phyloP scores from a whole-genome alignment of 768 basidiomycete species.

The Pleurotus pulmonarius region DNA sequence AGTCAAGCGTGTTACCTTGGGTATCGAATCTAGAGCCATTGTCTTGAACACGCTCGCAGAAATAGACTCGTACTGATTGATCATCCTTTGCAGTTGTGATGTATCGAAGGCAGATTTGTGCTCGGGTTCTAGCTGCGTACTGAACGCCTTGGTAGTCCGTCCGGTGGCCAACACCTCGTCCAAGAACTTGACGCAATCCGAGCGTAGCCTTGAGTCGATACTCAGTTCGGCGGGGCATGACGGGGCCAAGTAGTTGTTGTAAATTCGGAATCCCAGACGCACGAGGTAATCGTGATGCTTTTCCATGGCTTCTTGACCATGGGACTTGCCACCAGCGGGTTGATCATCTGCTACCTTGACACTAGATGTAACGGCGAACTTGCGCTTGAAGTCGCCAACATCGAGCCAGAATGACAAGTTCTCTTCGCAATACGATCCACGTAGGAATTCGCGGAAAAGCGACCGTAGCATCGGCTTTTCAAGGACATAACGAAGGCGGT shows the following conservation, averaged over 20 bases:
- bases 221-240: constrained; percentile 95
- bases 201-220: constrained; percentile 94
- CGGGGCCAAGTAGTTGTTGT: constrained; percentile 93
- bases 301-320: constrained; percentile 93
- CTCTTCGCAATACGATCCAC: constrained; percentile 96
- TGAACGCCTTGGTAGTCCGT: constrained; percentile 71
- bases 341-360: constrained; percentile 60
- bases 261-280: constrained; percentile 89
- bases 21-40: constrained; percentile 98
- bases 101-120: constrained; percentile 86
- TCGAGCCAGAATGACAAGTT: constrained; percentile 98
- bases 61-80: constrained; percentile 91
- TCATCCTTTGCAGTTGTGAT: constrained; percentile 92
- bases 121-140: constrained; percentile 77
- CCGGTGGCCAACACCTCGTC: constrained; percentile 76
- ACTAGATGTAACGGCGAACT: constrained; percentile 93
- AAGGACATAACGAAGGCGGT: constrained; percentile 85
- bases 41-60: constrained; percentile 96
- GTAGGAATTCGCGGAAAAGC: constrained; percentile 92
- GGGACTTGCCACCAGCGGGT: constrained; percentile 44
- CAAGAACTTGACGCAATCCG: constrained; percentile 90
- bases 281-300: constrained; percentile 94
- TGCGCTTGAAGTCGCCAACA: constrained; percentile 93
- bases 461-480: constrained; percentile 87
- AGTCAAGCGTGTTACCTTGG: constrained; percentile 57